These are phyloP conservation scores for Leishmania arabica DNA, from an alignment of 208 protist species.

Conservation along the genomic window DNA sequence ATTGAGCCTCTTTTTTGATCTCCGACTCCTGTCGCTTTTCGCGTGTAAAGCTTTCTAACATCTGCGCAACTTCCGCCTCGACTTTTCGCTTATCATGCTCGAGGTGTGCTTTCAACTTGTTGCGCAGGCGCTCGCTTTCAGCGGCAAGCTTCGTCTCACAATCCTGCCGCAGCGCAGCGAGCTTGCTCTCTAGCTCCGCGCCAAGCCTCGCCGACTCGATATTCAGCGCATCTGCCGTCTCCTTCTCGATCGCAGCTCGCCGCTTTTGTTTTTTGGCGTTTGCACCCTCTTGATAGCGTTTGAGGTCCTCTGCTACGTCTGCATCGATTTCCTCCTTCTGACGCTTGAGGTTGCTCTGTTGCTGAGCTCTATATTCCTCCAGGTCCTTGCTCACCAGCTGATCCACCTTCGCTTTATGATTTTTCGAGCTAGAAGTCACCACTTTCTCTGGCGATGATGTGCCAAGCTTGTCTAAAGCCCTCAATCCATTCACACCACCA, in stretches of 20 bases:
- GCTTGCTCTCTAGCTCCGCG: conserved; percentile 19
- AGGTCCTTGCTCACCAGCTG: conserved; percentile 27
- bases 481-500: conserved; percentile 36
- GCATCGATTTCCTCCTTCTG: conserved; percentile 22
- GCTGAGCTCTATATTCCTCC: conserved; percentile 27
- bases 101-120: conserved; percentile 35
- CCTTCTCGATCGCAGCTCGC: conserved; percentile 4
- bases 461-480: conserved; percentile 35
- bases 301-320: conserved; percentile 10
- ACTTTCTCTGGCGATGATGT: conserved; percentile 10
- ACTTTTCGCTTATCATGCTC: conserved; percentile 45
- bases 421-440: conserved; percentile 12
- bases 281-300: conserved; percentile 9
- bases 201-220: conserved; percentile 13
- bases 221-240: conserved; percentile 8
- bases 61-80: conserved; percentile 34
- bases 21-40: conserved; percentile 41
- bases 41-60: conserved; percentile 40
- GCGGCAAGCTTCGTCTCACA: conserved; percentile 23
- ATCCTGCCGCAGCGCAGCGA: conserved; percentile 18
- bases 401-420: conserved; percentile 23
- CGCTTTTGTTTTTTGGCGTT: conserved; percentile 18
- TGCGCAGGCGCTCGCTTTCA: conserved; percentile 28
- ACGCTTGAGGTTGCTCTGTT: conserved; percentile 9
- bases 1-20: conserved; percentile 37